Evolutionary conservation across 768 basidiomycete genomes (phyloP).

Genomic region (Rhodotorula taiwanensis): DNA sequence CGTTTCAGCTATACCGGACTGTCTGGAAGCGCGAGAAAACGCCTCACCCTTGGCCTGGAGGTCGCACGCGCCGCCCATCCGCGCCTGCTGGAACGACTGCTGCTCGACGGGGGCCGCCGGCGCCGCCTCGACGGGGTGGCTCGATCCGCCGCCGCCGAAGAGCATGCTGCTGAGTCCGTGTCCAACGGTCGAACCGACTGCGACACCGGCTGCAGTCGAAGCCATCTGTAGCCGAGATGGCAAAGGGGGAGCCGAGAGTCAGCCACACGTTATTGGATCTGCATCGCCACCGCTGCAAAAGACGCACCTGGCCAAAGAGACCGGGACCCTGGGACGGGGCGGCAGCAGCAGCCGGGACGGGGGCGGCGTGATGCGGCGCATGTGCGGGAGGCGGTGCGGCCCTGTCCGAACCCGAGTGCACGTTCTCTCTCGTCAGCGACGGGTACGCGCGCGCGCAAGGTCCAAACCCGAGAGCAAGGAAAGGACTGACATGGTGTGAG

Average conservation of each 20-base stretch:
- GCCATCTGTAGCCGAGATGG: constrained; percentile 31
- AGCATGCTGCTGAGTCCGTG: constrained; percentile 87
- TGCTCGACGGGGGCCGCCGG: constrained; percentile 52
- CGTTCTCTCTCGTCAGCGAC: too few relatives aligned
- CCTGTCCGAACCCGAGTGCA: not conserved
- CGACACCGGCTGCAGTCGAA: constrained; percentile 71
- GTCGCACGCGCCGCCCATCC: constrained; percentile 57
- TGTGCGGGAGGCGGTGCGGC: constrained; percentile 24
- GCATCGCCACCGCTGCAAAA: not conserved
- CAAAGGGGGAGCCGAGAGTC: not conserved
- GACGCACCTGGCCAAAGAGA: constrained; percentile 21
- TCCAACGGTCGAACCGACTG: constrained; percentile 76
- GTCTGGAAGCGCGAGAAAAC: not conserved
- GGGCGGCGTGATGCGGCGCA: constrained; percentile 14
- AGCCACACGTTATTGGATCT: not conserved
- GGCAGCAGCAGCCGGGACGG: constrained; percentile 2
- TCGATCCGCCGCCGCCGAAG: constrained; percentile 60
- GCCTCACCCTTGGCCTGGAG: constrained; percentile 68
- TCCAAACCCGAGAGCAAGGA: too few relatives aligned
- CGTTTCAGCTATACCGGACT: not conserved
- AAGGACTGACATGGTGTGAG: constrained; percentile 15
- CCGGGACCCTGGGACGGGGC: constrained; percentile 11
- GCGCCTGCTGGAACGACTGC: constrained; percentile 43
- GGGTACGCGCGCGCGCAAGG: not conserved
- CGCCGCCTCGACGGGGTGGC: constrained; percentile 50